Evolutionary conservation across 2,329 filamentous ascomycete species (phyloP), one percentile per base, ranked within the genome.

Genomic region (Setomelanomma holmii): DNA sequence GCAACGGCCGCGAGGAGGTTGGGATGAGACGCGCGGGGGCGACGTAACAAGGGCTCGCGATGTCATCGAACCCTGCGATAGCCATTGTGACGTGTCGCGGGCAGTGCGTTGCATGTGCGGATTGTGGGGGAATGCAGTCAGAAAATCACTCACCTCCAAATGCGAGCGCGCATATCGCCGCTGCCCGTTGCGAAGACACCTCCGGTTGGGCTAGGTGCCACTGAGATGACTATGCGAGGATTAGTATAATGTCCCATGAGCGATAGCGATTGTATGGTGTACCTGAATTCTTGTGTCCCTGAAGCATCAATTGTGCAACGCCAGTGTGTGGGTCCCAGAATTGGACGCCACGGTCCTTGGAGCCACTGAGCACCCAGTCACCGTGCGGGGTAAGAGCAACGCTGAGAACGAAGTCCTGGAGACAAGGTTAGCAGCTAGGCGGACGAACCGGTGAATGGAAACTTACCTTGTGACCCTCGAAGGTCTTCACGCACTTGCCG

Each of bases 291-390:
- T 98, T 98, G 75, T 99, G 95, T 21, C 95, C 95, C 76, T 98
- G 95, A 56, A 99, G 84, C 95, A 98, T 98, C 74, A 99, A 89
- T 78, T 98, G 93, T 1, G 93, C 96, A 62, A 90, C 89, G 30
- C 93, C 95, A 17, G 92, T 97, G 67, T 89, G 85, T 17, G 95
- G 93, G 71, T 99, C 93, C 95, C 95, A 99, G 82, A 99, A 98
- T 73, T 98, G 95, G 19, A 99, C 95, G 42, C 95, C 93, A 45
- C 95, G 86, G 72, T 99, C 95, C 81, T 99, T 99, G 56, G 92
- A 96, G 39, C 95, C 95, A 58, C 91, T 96, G 77, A 99, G 89
- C 51, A 99, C 93, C 95, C 95, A 99, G 67, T 89, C 86, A 58
- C 90, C 90, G 73, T 98, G 93, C 14, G 95, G 95, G 0, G 95